A percentile compares a stretch with the other conserved stretches of the same genome.
Evolutionary conservation across 2,329 filamentous ascomycete species (phyloP).

Genomic region (Calonectria honghensis): DNA sequence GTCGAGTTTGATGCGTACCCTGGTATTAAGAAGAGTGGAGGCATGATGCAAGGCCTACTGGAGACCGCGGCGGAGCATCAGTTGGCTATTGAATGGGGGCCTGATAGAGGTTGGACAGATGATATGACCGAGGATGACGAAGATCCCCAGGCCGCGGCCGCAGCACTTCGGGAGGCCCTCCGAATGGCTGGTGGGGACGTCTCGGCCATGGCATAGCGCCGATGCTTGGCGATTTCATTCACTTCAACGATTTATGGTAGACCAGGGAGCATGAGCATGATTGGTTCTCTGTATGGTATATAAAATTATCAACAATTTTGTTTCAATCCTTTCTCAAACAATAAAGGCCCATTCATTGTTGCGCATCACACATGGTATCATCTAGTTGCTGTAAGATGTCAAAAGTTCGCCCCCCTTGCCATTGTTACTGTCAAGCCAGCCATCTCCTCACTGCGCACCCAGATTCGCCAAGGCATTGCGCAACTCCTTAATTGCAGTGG

Average conservation of each 20-base stretch:
- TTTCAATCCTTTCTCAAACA: constrained; percentile 39
- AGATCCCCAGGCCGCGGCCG: background rate
- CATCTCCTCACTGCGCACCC: constrained; percentile 69
- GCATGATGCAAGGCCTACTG: constrained; percentile 78
- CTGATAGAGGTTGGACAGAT: constrained; percentile 79
- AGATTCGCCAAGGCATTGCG: constrained; percentile 82
- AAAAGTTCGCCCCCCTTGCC: constrained; percentile 10
- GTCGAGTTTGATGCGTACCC: constrained; percentile 83
- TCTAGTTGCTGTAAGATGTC: constrained; percentile 41
- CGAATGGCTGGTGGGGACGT: background rate
- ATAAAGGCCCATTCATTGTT: constrained; percentile 22
- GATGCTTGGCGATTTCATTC: constrained; percentile 27
- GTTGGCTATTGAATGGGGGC: constrained; percentile 79
- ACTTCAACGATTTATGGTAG: constrained; percentile 45
- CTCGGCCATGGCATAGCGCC: constrained; percentile 41
- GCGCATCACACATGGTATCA: constrained; percentile 45
- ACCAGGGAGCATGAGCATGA: constrained; percentile 38
- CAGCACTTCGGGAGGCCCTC: constrained; percentile 24
- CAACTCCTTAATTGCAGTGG: constrained; percentile 91
- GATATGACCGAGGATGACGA: constrained; percentile 62
- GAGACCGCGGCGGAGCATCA: constrained; percentile 68
- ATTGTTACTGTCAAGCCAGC: background rate
- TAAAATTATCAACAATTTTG: constrained; percentile 36
- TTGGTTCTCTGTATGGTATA: constrained; percentile 35
- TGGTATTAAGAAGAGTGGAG: constrained; percentile 78